phyloP scores from a whole-genome alignment of 768 basidiomycete genomes.

The Psilocybe azurescens region DNA sequence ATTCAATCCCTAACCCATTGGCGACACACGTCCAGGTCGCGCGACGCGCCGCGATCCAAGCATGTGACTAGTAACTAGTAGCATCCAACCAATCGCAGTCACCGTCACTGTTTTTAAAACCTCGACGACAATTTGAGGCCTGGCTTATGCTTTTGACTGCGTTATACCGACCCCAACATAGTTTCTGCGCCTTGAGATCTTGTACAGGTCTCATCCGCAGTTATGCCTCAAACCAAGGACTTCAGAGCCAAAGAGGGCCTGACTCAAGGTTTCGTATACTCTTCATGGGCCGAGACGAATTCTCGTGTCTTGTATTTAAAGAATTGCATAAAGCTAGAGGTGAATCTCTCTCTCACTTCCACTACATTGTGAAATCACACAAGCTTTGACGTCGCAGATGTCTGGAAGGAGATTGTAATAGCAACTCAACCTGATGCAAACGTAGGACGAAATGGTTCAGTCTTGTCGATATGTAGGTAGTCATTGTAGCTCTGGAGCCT shows the following conservation, averaged over 20 bases:
- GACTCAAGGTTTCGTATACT: slow-evolving; percentile 67
- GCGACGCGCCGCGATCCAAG: too few relatives aligned
- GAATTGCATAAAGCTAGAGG: slow-evolving; percentile 69
- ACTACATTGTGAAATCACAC: not conserved
- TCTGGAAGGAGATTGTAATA: slow-evolving; percentile 74
- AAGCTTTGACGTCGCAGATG: slow-evolving; percentile 51
- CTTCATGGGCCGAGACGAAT: slow-evolving; percentile 89
- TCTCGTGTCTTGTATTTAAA: slow-evolving; percentile 77
- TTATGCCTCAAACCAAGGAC: not conserved
- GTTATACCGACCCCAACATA: too few relatives aligned
- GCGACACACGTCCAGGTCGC: too few relatives aligned
- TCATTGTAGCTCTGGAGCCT: not conserved
- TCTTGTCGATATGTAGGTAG: slow-evolving; percentile 56
- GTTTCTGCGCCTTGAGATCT: not conserved
- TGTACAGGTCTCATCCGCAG: not conserved
- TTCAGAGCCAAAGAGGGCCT: not conserved
- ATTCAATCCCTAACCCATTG: too few relatives aligned
- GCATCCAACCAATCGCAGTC: too few relatives aligned
- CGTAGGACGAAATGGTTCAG: slow-evolving; percentile 64
- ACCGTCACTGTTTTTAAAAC: too few relatives aligned
- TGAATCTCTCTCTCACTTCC: slow-evolving; percentile 26
- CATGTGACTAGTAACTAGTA: too few relatives aligned
- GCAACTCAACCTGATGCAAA: slow-evolving; percentile 75
- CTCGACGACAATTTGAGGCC: too few relatives aligned
- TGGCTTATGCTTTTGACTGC: too few relatives aligned